Evolutionary conservation across 1,139 yeast genomes (phyloP).

Genomic region (Blastobotrys arbuscula): DNA sequence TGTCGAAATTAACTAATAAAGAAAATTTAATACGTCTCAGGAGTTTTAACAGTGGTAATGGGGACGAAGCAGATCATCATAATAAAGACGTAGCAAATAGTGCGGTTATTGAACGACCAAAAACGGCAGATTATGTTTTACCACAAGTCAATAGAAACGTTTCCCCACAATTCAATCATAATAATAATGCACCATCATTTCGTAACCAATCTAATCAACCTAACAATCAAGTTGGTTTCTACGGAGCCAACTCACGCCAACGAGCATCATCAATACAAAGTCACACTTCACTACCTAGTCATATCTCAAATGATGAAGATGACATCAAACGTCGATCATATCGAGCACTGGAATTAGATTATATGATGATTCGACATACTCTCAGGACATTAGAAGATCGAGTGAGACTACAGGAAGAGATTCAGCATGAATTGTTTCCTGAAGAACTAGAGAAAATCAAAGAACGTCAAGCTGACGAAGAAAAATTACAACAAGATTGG

Average conservation of each 20-base stretch:
- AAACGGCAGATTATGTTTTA: too few species aligned
- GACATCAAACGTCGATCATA: not conserved
- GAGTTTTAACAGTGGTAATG: not conserved
- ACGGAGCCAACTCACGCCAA: too few species aligned
- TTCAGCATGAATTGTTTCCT: slow-evolving; percentile 13
- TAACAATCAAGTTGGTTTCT: too few species aligned
- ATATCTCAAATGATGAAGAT: not conserved
- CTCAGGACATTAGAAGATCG: slow-evolving; percentile 21
- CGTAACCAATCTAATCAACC: not conserved
- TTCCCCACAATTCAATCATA: not conserved
- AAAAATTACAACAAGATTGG: slow-evolving; percentile 9
- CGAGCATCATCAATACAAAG: not conserved
- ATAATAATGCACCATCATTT: not conserved
- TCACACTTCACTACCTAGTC: too few species aligned
- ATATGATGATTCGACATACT: slow-evolving; percentile 22
- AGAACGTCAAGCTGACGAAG: slow-evolving; percentile 2
- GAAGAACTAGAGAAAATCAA: slow-evolving; percentile 6
- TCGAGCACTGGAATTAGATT: slow-evolving; percentile 19
- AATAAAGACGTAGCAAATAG: too few species aligned
- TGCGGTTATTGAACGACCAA: too few species aligned
- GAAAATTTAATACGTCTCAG: not conserved
- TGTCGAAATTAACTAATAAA: not conserved
- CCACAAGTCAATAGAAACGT: not conserved
- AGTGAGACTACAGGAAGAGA: slow-evolving; percentile 19
- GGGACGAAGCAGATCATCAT: not conserved